Percentiles rank a stretch among this genome's conserved stretches.
Evolutionary conservation across 129 eudicot species (phyloP).

Genomic region (Calendula officinalis): DNA sequence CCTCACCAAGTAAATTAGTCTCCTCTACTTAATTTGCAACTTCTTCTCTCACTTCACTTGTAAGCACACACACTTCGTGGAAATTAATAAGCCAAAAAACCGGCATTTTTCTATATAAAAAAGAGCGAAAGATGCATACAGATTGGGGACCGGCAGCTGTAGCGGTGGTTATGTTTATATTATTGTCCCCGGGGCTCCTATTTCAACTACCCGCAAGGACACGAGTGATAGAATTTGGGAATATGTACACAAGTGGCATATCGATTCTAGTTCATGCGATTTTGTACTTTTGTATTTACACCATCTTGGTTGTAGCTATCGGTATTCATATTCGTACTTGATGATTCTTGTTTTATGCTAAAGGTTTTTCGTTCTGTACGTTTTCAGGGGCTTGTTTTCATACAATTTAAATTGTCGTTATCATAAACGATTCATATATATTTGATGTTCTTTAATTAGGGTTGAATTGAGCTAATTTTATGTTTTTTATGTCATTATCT

Average conservation of each 20-base stretch:
- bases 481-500: neutral
- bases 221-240: constrained; percentile 83
- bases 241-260: constrained; percentile 93
- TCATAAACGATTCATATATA: constrained; percentile 8
- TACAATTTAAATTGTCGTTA: neutral
- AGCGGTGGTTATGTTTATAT: constrained; percentile 85
- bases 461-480: neutral
- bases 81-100: neutral
- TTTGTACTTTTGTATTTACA: constrained; percentile 74
- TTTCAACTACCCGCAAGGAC: constrained; percentile 87
- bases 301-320: constrained; percentile 84
- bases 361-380: constrained; percentile 18
- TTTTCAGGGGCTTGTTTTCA: constrained; percentile 10
- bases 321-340: constrained; percentile 76
- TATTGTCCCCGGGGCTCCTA: constrained; percentile 79
- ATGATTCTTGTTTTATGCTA: neutral
- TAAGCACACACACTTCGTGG: neutral
- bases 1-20: constrained; percentile 34
- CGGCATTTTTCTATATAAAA: constrained; percentile 5
- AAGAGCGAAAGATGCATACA: constrained; percentile 37
- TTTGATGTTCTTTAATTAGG: neutral
- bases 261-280: constrained; percentile 80
- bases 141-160: constrained; percentile 99
- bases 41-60: neutral
- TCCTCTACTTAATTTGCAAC: constrained; percentile 23